phyloP scores from a whole-genome alignment of 805 yeast species.

The Candida jianshihensis region DNA sequence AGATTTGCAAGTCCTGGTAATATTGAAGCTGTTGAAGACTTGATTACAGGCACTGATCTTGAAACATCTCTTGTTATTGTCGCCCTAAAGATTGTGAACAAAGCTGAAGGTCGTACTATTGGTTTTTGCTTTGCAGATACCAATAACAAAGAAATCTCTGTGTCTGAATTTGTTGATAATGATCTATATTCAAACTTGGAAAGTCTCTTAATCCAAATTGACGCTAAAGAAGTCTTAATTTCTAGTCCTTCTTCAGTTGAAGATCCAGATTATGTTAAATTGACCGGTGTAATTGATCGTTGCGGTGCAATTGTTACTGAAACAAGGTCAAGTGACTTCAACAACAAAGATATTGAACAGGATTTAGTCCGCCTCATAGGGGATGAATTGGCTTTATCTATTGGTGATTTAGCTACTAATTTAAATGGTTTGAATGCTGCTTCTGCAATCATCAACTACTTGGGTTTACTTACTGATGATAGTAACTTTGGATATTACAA shows the following conservation, averaged over 20 bases:
- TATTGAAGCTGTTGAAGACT: constrained; percentile 66
- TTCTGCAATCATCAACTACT: constrained; percentile 61
- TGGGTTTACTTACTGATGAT: constrained; percentile 55
- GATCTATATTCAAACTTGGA: constrained; percentile 85
- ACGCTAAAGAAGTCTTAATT: constrained; percentile 77
- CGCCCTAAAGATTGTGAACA: constrained; percentile 28
- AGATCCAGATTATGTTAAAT: constrained; percentile 55
- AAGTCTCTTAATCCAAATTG: constrained; percentile 78
- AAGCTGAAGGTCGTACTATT: constrained; percentile 39
- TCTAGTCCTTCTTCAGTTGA: constrained; percentile 30
- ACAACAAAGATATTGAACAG: constrained; percentile 62
- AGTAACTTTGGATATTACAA: constrained; percentile 46
- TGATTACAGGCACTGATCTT: constrained; percentile 39
- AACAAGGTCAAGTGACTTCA: constrained; percentile 49
- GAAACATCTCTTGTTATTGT: constrained; percentile 49
- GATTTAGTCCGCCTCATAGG: constrained; percentile 70
- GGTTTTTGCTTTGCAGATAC: constrained; percentile 82
- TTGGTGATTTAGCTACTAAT: constrained; percentile 45
- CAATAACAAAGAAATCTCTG: constrained; percentile 55
- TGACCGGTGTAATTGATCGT: constrained; percentile 66
- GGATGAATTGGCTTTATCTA: constrained; percentile 45
- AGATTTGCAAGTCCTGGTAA: constrained; percentile 87
- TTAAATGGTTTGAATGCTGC: constrained; percentile 53
- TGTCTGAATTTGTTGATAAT: constrained; percentile 78
- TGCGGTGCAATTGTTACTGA: constrained; percentile 70